Evolutionary conservation across 345 rosid genomes (phyloP).

Genomic region (Euphorbia tirucalli): DNA sequence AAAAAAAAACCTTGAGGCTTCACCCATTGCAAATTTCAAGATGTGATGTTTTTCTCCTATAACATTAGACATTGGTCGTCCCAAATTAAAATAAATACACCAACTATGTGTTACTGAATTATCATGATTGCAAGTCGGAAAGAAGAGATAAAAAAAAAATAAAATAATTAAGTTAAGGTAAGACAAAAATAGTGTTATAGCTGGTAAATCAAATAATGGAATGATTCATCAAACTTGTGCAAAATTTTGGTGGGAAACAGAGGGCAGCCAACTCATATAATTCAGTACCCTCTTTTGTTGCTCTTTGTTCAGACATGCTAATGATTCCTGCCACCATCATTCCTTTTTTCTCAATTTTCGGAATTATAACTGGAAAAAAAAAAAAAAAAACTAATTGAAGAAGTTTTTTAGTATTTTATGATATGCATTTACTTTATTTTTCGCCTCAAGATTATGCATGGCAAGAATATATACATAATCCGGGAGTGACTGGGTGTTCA

Average conservation of each 20-base stretch:
- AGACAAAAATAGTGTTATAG: constrained; percentile 3
- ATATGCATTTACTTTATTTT: too few species aligned
- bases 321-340: neutral
- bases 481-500: too few species aligned
- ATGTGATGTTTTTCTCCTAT: too few species aligned
- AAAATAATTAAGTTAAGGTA: neutral
- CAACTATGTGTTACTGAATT: neutral
- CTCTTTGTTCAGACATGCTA: neutral
- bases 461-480: too few species aligned
- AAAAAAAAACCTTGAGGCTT: too few species aligned
- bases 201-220: neutral
- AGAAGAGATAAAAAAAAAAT: too few species aligned
- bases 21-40: too few species aligned
- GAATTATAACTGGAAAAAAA: neutral
- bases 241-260: neutral
- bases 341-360: neutral
- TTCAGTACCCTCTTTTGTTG: constrained; percentile 3
- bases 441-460: too few species aligned
- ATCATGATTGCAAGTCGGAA: neutral
- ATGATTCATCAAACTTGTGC: too few species aligned
- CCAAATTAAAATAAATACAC: too few species aligned
- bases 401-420: too few species aligned
- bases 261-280: neutral
- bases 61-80: too few species aligned
- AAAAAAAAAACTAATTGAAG: neutral